These are phyloP conservation scores for Blastomyces silverae DNA, from an alignment of 2,329 filamentous ascomycete genomes.

Conservation along the genomic window DNA sequence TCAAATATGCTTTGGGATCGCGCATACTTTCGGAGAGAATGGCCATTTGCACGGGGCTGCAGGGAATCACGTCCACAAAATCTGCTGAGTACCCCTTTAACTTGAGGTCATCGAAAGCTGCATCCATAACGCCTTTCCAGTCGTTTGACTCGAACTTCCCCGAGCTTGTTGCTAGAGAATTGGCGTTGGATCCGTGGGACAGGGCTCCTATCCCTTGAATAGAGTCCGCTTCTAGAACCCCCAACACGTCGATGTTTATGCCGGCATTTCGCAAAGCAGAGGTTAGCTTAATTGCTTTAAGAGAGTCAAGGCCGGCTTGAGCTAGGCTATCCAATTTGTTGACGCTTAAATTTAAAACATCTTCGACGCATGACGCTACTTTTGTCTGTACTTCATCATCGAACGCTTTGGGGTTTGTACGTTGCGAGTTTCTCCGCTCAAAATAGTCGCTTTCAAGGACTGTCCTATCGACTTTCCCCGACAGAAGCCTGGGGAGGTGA, in stretches of 20 bases:
- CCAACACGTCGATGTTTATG: constrained; percentile 51
- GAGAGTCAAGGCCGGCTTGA: constrained; percentile 59
- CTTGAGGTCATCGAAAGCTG: constrained; percentile 42
- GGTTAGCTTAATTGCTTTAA: constrained; percentile 57
- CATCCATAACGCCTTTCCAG: constrained; percentile 24
- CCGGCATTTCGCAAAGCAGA: constrained; percentile 56
- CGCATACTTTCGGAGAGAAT: constrained; percentile 71
- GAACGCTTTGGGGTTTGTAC: constrained; percentile 18
- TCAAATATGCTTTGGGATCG: constrained; percentile 62
- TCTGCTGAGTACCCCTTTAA: constrained; percentile 23
- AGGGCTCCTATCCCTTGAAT: constrained; percentile 34
- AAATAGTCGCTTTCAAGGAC: constrained; percentile 52
- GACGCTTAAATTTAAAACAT: constrained; percentile 39
- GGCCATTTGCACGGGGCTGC: constrained; percentile 66
- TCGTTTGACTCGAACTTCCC: constrained; percentile 17
- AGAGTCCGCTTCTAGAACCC: constrained; percentile 55
- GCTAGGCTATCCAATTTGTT: constrained; percentile 42
- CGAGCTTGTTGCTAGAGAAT: constrained; percentile 20
- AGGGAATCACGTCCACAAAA: constrained; percentile 47
- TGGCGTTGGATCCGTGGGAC: constrained; percentile 26
- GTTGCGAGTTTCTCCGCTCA: constrained; percentile 23
- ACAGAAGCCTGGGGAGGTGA: constrained; percentile 66
- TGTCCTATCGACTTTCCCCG: constrained; percentile 74
- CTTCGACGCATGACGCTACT: constrained; percentile 40
- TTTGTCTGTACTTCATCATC: constrained; percentile 27